These are phyloP conservation scores for Aspergillus ustus DNA, from an alignment of 2,329 filamentous ascomycete genomes.

Conservation along the genomic window DNA sequence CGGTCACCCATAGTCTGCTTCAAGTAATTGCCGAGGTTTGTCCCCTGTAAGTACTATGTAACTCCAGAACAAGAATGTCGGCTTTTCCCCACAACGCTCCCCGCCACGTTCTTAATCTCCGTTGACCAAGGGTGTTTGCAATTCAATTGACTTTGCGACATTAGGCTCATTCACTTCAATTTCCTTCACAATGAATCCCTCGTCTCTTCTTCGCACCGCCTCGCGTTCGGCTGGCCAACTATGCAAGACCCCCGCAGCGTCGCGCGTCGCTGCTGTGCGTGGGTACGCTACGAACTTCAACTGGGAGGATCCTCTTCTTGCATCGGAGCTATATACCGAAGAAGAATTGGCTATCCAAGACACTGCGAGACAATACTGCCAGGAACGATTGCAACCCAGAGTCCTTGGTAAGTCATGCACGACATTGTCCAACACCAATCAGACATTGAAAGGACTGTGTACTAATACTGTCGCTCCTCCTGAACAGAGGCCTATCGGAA, in stretches of 20 bases:
- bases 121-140: conserved; percentile 4
- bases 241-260: conserved; percentile 24
- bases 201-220: conserved; percentile 38
- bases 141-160: conserved; percentile 3
- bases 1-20: conserved; percentile 5
- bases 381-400: conserved; percentile 82
- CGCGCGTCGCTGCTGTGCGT: conserved; percentile 19
- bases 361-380: conserved; percentile 90
- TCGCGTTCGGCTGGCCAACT: conserved; percentile 32
- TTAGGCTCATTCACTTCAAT: background rate
- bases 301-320: conserved; percentile 86
- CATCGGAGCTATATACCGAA: conserved; percentile 78
- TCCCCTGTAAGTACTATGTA: conserved; percentile 9
- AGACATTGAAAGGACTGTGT: background rate
- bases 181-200: conserved; percentile 35
- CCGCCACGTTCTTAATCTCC: background rate
- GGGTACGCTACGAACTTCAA: conserved; percentile 65
- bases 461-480: background rate
- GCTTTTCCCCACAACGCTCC: conserved; percentile 6
- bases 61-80: background rate
- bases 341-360: conserved; percentile 90
- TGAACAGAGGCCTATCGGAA: conserved; percentile 77
- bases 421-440: background rate
- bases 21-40: conserved; percentile 35
- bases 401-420: conserved; percentile 70